phyloP scores from a whole-genome alignment of 2,329 filamentous ascomycete species.

The Pseudonectria buxi region DNA sequence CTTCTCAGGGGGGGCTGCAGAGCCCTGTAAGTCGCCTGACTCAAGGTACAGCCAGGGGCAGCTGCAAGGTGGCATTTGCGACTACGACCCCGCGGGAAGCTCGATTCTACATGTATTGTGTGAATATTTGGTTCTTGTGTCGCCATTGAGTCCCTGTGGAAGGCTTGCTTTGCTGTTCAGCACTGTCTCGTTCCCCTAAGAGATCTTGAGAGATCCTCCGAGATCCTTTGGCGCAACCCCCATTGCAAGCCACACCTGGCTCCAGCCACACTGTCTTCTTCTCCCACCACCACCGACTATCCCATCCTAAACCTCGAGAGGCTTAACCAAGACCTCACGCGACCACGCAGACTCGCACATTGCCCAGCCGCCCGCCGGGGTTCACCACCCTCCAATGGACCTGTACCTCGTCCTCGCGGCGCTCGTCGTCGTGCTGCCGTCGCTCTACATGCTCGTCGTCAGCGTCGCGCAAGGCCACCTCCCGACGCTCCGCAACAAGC shows the following conservation, averaged over 20 bases:
- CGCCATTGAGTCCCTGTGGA: too few species aligned
- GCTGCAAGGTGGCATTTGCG: slow-evolving; percentile 12
- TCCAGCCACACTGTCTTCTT: too few species aligned
- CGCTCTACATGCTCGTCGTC: slow-evolving; percentile 47
- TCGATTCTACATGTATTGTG: slow-evolving; percentile 9
- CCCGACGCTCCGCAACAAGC: slow-evolving; percentile 69
- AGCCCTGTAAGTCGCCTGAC: too few species aligned
- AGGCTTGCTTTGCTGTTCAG: too few species aligned
- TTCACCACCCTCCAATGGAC: slow-evolving; percentile 13
- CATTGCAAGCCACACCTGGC: too few species aligned
- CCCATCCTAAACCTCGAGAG: background rate
- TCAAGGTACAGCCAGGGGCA: too few species aligned
- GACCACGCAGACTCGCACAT: too few species aligned
- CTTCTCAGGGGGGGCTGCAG: background rate
- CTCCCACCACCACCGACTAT: too few species aligned
- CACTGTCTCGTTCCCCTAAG: too few species aligned
- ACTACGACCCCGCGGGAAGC: slow-evolving; percentile 6
- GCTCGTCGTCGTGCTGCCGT: slow-evolving; percentile 34
- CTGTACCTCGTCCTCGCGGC: slow-evolving; percentile 18
- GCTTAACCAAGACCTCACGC: too few species aligned
- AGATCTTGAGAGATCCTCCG: too few species aligned
- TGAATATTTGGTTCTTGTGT: slow-evolving; percentile 5
- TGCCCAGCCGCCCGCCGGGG: background rate
- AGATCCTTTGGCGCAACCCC: too few species aligned
- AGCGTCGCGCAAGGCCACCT: slow-evolving; percentile 44